phyloP scores from a whole-genome alignment of 441 rosid genomes.

The Populus hybrid region DNA sequence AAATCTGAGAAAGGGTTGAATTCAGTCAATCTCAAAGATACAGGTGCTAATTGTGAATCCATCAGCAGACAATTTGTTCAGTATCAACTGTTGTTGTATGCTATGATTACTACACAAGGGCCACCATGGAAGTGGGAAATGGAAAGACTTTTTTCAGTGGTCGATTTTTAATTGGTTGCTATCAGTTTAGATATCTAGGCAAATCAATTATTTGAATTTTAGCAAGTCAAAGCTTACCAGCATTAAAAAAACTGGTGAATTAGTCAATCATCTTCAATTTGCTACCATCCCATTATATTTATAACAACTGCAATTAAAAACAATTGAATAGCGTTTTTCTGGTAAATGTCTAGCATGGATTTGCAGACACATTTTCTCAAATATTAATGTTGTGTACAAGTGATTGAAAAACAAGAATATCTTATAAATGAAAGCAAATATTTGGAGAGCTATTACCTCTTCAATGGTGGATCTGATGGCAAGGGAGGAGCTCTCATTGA shows the following conservation, averaged over 20 bases:
- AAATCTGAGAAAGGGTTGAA: neutral
- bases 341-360: too few relatives aligned
- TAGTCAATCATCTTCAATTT: neutral
- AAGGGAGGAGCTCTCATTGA: constrained; percentile 21
- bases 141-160: neutral
- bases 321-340: too few relatives aligned
- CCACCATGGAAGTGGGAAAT: neutral
- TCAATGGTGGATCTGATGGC: constrained; percentile 32
- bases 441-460: neutral
- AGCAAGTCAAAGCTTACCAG: neutral
- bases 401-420: too few relatives aligned
- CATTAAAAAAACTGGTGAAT: neutral
- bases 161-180: neutral
- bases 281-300: neutral
- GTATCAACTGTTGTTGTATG: neutral
- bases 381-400: too few relatives aligned
- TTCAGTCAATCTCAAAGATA: neutral
- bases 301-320: too few relatives aligned
- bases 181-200: neutral
- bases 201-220: neutral
- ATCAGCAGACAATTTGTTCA: neutral
- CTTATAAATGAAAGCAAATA: too few relatives aligned
- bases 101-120: neutral
- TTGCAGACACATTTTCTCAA: too few relatives aligned
- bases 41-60: neutral